Base-by-base conservation (phyloP, 352 stramenopile species). In the Phytophthora boehmeriae region DNA sequence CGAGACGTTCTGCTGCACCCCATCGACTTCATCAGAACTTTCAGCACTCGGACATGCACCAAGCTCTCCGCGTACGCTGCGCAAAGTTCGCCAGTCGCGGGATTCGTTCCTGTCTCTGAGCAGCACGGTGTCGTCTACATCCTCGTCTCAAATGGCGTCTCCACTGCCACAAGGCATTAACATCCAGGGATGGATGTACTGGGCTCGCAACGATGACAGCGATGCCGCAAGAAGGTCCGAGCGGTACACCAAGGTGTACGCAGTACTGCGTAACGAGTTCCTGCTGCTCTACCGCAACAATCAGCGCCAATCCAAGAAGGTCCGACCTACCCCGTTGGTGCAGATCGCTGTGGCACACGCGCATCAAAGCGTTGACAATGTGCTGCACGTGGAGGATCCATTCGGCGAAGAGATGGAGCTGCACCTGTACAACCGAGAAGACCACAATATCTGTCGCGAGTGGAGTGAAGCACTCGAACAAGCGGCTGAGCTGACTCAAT, bases 131-230 rank as follows among this genome's bases (percentile, higher is more conserved):
- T 78, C 52, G 8, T 59, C 58, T 0, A 62, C 42, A 17, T 71
- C 61, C 23, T 66, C 54, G 4, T 46, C 39, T 22, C 59, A 30
- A 20, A 57, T 75, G 43, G 63, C 64, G 42, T 80, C 67, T 16
- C 67, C 73, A 14, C 27, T 78, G 22, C 68, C 72, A 14, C 70
- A 78, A 27, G 71, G 62, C 23, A 66, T 76, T 14, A 49, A 66
- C 13, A 55, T 87, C 34, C 72, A 89, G 36, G 78, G 75, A 36
- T 92, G 83, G 83, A 90, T 90, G 78, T 92, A 92, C 69, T 92
- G 83, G 83, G 77, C 76, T 14, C 76, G 75, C 30, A 42, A 27
- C 23, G 71, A 78, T 0, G 56, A 75, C 48, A 41, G 9, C 46
- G 50, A 17, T 8, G 20, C 35, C 8, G 63, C 56, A 5, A 38